Evolutionary conservation across 306 rosid species (phyloP).

Genomic region (Glycyrrhiza uralensis): DNA sequence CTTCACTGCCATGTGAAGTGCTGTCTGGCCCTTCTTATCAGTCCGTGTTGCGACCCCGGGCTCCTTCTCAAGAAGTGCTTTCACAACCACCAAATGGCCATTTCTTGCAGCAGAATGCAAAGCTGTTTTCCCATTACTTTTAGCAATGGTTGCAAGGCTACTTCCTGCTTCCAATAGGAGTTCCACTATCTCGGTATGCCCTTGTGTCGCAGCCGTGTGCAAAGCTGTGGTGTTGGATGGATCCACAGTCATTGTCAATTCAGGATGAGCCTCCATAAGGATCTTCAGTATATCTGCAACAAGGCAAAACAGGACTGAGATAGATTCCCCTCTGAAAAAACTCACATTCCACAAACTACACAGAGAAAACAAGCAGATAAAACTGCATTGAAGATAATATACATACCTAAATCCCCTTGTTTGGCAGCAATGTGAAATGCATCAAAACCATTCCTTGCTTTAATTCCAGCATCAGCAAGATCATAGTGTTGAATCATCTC

Average conservation of each 20-base stretch:
- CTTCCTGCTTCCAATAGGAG: slow-evolving; percentile 75
- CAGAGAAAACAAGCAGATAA: not conserved
- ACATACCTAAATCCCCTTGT: slow-evolving; percentile 82
- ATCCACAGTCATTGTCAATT: slow-evolving; percentile 86
- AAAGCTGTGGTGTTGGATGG: slow-evolving; percentile 89
- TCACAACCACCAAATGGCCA: slow-evolving; percentile 74
- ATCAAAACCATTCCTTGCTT: slow-evolving; percentile 92
- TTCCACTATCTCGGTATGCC: slow-evolving; percentile 68
- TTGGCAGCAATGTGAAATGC: slow-evolving; percentile 97
- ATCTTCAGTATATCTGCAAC: slow-evolving; percentile 68
- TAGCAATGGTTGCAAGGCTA: slow-evolving; percentile 80
- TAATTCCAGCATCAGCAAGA: slow-evolving; percentile 72
- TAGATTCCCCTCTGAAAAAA: not conserved
- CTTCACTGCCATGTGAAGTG: slow-evolving; percentile 96
- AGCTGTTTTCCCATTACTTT: slow-evolving; percentile 90
- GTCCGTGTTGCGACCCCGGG: slow-evolving; percentile 50
- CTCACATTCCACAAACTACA: not conserved
- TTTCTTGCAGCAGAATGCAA: slow-evolving; percentile 94
- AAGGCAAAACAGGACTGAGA: not conserved
- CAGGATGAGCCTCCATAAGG: slow-evolving; percentile 81
- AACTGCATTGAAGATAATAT: not conserved
- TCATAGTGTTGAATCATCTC: slow-evolving; percentile 76
- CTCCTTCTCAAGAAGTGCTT: slow-evolving; percentile 60
- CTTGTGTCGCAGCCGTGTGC: slow-evolving; percentile 94
- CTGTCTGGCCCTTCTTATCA: slow-evolving; percentile 95